These are phyloP conservation scores for Crucihimalaya himalaica DNA, from an alignment of 345 rosid species.

Conservation along the genomic window DNA sequence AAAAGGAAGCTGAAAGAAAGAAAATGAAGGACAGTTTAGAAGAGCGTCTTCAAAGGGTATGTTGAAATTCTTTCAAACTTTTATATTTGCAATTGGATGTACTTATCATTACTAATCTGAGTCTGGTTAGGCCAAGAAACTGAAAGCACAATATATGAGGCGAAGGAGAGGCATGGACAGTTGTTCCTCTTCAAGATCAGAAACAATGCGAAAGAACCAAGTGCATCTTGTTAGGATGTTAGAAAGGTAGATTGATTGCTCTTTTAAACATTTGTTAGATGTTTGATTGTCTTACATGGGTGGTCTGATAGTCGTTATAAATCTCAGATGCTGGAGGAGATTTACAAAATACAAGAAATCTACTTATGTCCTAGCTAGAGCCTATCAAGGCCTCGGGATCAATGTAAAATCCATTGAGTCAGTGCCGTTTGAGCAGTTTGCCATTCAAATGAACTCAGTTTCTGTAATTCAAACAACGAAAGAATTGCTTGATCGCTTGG, in stretches of 20 bases:
- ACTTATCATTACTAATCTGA: conserved; percentile 8
- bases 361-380: conserved; percentile 64
- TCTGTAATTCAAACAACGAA: conserved; percentile 63
- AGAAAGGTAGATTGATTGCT: conserved; percentile 23
- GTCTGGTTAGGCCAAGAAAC: conserved; percentile 34
- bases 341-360: conserved; percentile 64
- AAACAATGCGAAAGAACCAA: conserved; percentile 30
- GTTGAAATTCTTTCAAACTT: conserved; percentile 4
- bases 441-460: conserved; percentile 66
- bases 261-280: not conserved
- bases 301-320: conserved; percentile 1
- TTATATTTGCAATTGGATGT: conserved; percentile 1
- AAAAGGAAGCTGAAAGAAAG: conserved; percentile 81
- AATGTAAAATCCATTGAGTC: conserved; percentile 51
- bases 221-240: conserved; percentile 32
- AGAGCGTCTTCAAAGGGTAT: conserved; percentile 81
- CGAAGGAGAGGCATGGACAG: conserved; percentile 30
- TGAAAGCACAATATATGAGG: conserved; percentile 41
- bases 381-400: conserved; percentile 61
- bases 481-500: conserved; percentile 78
- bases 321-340: conserved; percentile 80
- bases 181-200: conserved; percentile 28
- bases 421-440: conserved; percentile 85
- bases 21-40: conserved; percentile 79
- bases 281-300: not conserved